Evolutionary conservation across 2,329 filamentous ascomycete genomes (phyloP).

Genomic region (Aspergillus sp.): DNA sequence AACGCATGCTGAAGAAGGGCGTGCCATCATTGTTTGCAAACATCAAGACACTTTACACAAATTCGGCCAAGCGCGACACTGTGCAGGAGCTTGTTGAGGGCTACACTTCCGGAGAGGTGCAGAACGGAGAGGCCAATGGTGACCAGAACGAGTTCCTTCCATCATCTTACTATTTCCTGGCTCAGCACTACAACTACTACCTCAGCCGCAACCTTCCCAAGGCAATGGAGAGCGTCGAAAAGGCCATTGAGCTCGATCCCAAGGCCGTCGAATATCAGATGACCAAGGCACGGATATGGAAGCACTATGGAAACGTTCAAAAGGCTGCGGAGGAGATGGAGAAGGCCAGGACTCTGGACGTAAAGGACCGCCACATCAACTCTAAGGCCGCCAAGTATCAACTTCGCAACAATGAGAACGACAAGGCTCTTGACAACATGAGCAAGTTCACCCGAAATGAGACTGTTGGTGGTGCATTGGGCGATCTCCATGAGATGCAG

Average conservation of each 20-base stretch:
- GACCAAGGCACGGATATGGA: slow-evolving; percentile 91
- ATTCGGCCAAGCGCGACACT: slow-evolving; percentile 67
- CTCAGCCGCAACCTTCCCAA: slow-evolving; percentile 76
- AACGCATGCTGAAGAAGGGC: slow-evolving; percentile 80
- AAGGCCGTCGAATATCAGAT: slow-evolving; percentile 86
- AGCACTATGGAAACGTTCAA: slow-evolving; percentile 72
- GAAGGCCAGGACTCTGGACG: slow-evolving; percentile 73
- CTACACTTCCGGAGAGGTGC: slow-evolving; percentile 58
- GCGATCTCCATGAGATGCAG: slow-evolving; percentile 95
- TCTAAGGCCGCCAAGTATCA: slow-evolving; percentile 97
- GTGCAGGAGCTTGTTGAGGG: slow-evolving; percentile 70
- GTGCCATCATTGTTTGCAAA: slow-evolving; percentile 96
- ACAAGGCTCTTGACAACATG: slow-evolving; percentile 78
- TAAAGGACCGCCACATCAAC: slow-evolving; percentile 94
- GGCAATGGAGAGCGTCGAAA: slow-evolving; percentile 75
- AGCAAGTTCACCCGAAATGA: slow-evolving; percentile 92
- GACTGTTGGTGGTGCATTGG: slow-evolving; percentile 75
- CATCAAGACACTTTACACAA: slow-evolving; percentile 83
- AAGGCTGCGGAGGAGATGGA: slow-evolving; percentile 87
- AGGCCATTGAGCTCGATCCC: slow-evolving; percentile 70
- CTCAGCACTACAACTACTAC: slow-evolving; percentile 94
- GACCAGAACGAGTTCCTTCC: slow-evolving; percentile 59
- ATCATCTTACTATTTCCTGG: slow-evolving; percentile 84
- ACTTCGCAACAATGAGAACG: slow-evolving; percentile 83
- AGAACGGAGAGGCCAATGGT: slow-evolving; percentile 45